Base-by-base conservation (phyloP, 1,284 basidiomycete species). In the Ceratorhiza oryzae-sativae region DNA sequence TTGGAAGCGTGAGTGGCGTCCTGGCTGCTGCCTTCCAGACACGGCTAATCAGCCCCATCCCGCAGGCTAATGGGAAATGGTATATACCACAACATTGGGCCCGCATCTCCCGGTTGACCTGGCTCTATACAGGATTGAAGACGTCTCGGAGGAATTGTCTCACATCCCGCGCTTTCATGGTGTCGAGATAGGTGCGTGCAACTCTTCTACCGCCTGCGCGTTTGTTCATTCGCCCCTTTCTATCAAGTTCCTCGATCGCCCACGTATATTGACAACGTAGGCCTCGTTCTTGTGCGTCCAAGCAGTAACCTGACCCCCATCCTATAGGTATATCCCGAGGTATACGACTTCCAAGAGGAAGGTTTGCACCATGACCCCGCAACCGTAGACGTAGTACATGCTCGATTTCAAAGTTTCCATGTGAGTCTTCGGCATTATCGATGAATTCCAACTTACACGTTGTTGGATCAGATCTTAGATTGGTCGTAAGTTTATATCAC, bases 351-450 rank as follows among this genome's bases (percentile, higher is more conserved):
- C 34, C 68, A 71, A 30, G 56, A 25, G 18, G 68, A 71, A 10
- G 46, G 45, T 8, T 51, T 71, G 10, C 30, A 45, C 41, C 56
- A 71, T 8, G 58, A 1, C 1, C n/a, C 12, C 5, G 20, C 56
- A 30, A 42, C 32, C 2, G 56, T 51, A 13, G 68, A 71, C n/a
- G 39, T 71, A 6, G 53, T 71, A 27, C 68, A 71, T 25, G 56
- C 68, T 32, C 68, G 68, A 27, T 71, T 71, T 53, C 68, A 71
- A 51, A 71, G 61, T 36, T 59, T 60, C 23, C 68, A 71, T 49
- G 68, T 71, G 23, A 71, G 68, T 60, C 23, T 13, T 46, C 58
- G 34, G 39, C 46, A 49, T 20, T 41, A 39, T 20, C n/a, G 25
- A 46, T 23, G 18, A 36, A 46, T 41, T 49, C 32, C 56, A 48